phyloP scores from a whole-genome alignment of 2,329 filamentous ascomycete genomes.

The Teratosphaeria viscida region DNA sequence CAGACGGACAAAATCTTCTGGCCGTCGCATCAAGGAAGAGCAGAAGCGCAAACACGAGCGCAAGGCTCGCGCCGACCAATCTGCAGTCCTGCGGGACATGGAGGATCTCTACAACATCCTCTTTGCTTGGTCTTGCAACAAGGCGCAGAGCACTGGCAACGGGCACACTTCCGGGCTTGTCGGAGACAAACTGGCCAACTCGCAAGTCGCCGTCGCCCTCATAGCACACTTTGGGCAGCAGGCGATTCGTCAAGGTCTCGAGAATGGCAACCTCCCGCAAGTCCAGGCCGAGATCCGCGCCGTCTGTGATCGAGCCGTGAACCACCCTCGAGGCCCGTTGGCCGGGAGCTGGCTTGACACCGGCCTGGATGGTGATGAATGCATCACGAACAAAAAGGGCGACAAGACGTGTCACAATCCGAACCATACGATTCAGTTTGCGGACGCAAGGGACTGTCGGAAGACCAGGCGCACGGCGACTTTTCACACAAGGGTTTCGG shows the following conservation, averaged over 20 bases:
- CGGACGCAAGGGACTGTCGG: not conserved
- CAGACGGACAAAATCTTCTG: not conserved
- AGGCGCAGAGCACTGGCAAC: not conserved
- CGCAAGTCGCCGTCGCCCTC: not conserved
- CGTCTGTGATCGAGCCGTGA: not conserved
- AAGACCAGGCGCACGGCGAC: not conserved
- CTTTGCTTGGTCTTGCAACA: not conserved
- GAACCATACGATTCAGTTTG: not conserved
- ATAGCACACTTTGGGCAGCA: not conserved
- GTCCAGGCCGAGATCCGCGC: not conserved
- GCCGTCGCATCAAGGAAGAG: not conserved
- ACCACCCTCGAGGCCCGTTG: not conserved
- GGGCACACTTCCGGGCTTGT: not conserved
- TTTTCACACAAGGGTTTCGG: not conserved
- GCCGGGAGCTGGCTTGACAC: not conserved
- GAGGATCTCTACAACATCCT: not conserved
- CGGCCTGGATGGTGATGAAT: not conserved
- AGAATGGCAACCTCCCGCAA: not conserved
- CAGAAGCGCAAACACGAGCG: not conserved
- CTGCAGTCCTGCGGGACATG: not conserved
- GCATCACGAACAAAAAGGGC: not conserved
- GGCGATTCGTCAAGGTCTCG: not conserved
- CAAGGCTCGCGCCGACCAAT: not conserved
- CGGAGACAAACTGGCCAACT: not conserved
- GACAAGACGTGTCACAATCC: not conserved